These are phyloP conservation scores for Colletotrichum lentis DNA, from an alignment of 2,329 filamentous ascomycete genomes.

Conservation along the genomic window DNA sequence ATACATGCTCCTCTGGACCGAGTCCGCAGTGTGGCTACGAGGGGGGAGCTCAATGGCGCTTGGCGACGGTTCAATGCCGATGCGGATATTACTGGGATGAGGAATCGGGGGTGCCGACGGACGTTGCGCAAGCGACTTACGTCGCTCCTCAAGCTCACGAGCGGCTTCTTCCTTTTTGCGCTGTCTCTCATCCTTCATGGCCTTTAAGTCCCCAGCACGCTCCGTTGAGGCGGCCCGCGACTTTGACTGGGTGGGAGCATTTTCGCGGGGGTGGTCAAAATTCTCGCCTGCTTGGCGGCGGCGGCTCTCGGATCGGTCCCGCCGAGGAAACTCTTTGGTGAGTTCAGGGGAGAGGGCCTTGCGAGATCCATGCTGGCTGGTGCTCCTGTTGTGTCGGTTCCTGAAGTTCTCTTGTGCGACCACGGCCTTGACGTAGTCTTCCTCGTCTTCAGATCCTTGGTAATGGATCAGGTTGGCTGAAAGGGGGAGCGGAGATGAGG, in stretches of 20 bases:
- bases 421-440: slow-evolving; percentile 63
- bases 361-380: slow-evolving; percentile 50
- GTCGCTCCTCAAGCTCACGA: slow-evolving; percentile 86
- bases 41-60: slow-evolving; percentile 56
- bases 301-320: slow-evolving; percentile 54
- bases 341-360: slow-evolving; percentile 50
- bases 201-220: slow-evolving; percentile 62
- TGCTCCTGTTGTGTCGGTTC: slow-evolving; percentile 62
- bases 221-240: slow-evolving; percentile 54
- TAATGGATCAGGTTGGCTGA: slow-evolving; percentile 65
- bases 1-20: slow-evolving; percentile 60
- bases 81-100: slow-evolving; percentile 68
- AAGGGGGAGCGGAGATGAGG: slow-evolving; percentile 82
- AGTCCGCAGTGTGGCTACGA: slow-evolving; percentile 73
- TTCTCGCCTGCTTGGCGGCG: slow-evolving; percentile 46
- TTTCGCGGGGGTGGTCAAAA: slow-evolving; percentile 39
- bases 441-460: slow-evolving; percentile 71
- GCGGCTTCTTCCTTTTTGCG: slow-evolving; percentile 78
- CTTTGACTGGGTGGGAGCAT: slow-evolving; percentile 44
- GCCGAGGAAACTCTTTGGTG: slow-evolving; percentile 42
- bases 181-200: slow-evolving; percentile 67
- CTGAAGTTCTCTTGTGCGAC: slow-evolving; percentile 65
- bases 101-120: slow-evolving; percentile 83
- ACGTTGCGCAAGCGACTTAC: slow-evolving; percentile 81
- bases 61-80: slow-evolving; percentile 42